These are phyloP conservation scores for Spathaspora girioi DNA, from an alignment of 805 yeast species.

Conservation along the genomic window DNA sequence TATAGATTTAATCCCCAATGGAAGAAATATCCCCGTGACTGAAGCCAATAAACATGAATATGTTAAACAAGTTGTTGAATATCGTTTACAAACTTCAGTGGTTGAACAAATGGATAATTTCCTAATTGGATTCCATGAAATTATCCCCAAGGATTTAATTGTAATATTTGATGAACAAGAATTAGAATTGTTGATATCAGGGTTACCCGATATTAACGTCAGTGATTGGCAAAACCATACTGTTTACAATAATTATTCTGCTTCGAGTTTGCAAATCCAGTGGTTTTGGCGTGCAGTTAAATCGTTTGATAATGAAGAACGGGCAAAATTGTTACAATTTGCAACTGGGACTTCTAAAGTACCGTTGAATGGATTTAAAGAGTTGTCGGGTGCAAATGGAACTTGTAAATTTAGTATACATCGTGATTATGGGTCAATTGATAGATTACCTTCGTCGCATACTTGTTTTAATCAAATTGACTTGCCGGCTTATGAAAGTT, in stretches of 20 bases:
- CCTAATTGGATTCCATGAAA: constrained; percentile 82
- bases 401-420: constrained; percentile 83
- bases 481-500: constrained; percentile 87
- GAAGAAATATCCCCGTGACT: constrained; percentile 80
- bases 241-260: constrained; percentile 72
- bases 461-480: constrained; percentile 96
- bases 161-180: constrained; percentile 94
- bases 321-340: constrained; percentile 91
- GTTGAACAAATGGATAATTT: constrained; percentile 84
- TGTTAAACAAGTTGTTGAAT: constrained; percentile 81
- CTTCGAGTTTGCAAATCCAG: constrained; percentile 80
- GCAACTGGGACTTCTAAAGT: constrained; percentile 97
- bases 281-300: constrained; percentile 99
- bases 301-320: constrained; percentile 88
- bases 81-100: constrained; percentile 77
- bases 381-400: constrained; percentile 83
- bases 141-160: constrained; percentile 79
- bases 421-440: constrained; percentile 80
- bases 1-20: constrained; percentile 79
- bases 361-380: constrained; percentile 91
- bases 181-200: constrained; percentile 85
- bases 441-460: constrained; percentile 90
- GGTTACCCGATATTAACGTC: constrained; percentile 93
- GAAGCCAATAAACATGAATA: constrained; percentile 89
- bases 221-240: constrained; percentile 94